Conservation (phyloP, 2,329 filamentous ascomycete species). For the Chaetomiaceae sp. region DNA sequence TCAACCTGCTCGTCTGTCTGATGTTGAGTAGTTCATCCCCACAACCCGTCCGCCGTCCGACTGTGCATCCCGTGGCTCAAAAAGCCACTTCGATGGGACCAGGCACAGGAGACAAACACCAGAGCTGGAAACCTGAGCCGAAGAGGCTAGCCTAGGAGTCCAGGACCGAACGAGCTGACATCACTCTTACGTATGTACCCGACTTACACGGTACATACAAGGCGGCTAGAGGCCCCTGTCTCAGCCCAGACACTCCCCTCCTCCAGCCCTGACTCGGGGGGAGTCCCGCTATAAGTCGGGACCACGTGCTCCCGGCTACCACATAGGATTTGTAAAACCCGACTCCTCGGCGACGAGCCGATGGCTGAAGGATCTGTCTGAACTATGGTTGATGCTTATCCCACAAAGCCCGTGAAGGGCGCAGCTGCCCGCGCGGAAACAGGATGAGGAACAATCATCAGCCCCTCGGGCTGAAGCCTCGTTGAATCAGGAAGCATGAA, state of each 20-base stretch:
- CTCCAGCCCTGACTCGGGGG: conserved; percentile 2
- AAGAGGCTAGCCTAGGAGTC: background rate
- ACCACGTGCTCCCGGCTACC: background rate
- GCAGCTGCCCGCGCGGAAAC: background rate
- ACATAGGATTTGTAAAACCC: background rate
- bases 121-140: background rate
- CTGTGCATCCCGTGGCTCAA: background rate
- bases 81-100: background rate
- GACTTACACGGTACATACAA: conserved; percentile 2
- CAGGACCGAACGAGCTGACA: too few species aligned
- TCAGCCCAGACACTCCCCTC: background rate
- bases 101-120: background rate
- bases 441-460: background rate
- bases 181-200: background rate
- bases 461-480: too few species aligned
- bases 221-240: too few species aligned
- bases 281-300: background rate
- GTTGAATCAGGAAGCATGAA: background rate
- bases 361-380: background rate
- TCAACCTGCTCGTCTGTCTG: conserved; percentile 4
- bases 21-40: background rate
- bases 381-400: background rate
- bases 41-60: background rate
- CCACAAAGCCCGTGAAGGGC: background rate
- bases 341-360: background rate